These are phyloP conservation scores for Mucor lusitanicus DNA, from an alignment of 371 early-diverging fungal species.

Conservation along the genomic window DNA sequence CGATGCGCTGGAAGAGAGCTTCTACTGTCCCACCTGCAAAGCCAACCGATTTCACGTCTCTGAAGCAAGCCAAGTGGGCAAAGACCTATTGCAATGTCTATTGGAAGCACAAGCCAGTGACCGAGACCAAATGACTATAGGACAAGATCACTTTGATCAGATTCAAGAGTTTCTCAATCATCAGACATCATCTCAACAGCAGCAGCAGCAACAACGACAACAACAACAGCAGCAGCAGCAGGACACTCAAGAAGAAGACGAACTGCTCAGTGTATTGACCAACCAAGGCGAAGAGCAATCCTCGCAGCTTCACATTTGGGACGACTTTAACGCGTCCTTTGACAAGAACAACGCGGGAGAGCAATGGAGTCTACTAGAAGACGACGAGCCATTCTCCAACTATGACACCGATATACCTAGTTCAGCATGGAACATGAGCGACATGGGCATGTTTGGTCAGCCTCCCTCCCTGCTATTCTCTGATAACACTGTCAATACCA, in stretches of 20 bases:
- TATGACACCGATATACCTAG: conserved; percentile 16
- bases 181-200: background rate
- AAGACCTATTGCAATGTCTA: conserved; percentile 16
- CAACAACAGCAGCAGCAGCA: background rate
- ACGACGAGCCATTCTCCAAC: conserved; percentile 21
- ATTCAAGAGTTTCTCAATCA: background rate
- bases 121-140: background rate
- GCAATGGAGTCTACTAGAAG: conserved; percentile 8
- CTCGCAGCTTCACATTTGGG: conserved; percentile 22
- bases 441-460: conserved; percentile 15
- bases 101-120: conserved; percentile 16
- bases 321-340: conserved; percentile 18
- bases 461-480: conserved; percentile 33
- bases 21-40: background rate
- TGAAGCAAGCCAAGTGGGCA: conserved; percentile 2
- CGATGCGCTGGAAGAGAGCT: conserved; percentile 13
- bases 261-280: background rate
- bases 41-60: background rate
- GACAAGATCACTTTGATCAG: conserved; percentile 5
- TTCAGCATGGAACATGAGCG: conserved; percentile 26
- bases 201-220: too few relatives aligned
- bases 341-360: background rate
- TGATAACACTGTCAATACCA: conserved; percentile 22
- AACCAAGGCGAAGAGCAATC: background rate
- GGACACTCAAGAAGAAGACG: conserved; percentile 10